Conservation (phyloP, 495 filamentous ascomycete species). For the Durotheca rogersii region DNA sequence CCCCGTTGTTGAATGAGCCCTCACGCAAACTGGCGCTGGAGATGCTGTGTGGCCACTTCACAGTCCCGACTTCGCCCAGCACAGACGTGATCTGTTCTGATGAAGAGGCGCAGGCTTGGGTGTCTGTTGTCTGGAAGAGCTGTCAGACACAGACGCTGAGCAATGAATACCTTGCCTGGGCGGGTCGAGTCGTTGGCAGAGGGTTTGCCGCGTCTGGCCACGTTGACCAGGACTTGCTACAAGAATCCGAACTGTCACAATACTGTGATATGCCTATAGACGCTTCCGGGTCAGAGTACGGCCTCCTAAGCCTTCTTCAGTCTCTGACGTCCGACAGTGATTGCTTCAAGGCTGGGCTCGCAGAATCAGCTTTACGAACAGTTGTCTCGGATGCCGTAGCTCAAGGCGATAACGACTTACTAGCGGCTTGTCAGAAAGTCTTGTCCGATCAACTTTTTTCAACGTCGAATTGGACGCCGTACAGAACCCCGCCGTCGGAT, state of each 20-base stretch:
- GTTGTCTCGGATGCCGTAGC: slow-evolving; percentile 59
- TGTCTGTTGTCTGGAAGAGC: slow-evolving; percentile 70
- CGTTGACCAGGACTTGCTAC: slow-evolving; percentile 57
- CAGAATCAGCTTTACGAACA: slow-evolving; percentile 73
- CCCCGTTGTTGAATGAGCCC: slow-evolving; percentile 65
- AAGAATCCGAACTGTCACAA: slow-evolving; percentile 56
- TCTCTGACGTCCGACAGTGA: slow-evolving; percentile 65
- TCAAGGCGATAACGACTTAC: slow-evolving; percentile 46
- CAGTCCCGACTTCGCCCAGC: slow-evolving; percentile 52
- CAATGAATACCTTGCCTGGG: slow-evolving; percentile 76
- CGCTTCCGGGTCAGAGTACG: slow-evolving; percentile 47
- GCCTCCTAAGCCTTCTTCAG: slow-evolving; percentile 64
- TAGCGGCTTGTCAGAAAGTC: slow-evolving; percentile 50
- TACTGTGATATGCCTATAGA: slow-evolving; percentile 45
- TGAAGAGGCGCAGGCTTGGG: slow-evolving; percentile 58
- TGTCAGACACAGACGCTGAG: slow-evolving; percentile 62
- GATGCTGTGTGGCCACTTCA: slow-evolving; percentile 73
- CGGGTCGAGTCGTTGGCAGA: slow-evolving; percentile 77
- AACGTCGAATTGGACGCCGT: slow-evolving; percentile 53
- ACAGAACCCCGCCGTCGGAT: slow-evolving; percentile 51
- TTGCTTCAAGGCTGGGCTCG: slow-evolving; percentile 64
- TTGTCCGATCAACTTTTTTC: slow-evolving; percentile 42
- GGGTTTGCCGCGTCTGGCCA: slow-evolving; percentile 76
- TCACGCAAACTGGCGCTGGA: slow-evolving; percentile 69
- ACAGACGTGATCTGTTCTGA: slow-evolving; percentile 65